Evolutionary conservation across 257 asterid genomes (phyloP).

Genomic region (Plectranthus barbatus): DNA sequence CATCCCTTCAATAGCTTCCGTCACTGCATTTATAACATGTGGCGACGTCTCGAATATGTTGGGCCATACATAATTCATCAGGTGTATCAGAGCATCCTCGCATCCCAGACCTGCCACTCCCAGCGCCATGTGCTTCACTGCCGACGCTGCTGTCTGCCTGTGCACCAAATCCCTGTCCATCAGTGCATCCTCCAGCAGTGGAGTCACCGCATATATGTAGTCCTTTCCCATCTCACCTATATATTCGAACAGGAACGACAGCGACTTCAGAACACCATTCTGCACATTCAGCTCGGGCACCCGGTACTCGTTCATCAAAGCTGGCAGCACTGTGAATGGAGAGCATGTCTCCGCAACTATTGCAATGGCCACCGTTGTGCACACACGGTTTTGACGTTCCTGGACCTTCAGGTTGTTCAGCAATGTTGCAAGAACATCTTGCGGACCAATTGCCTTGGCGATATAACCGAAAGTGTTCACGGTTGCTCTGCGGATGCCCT

Average conservation of each 20-base stretch:
- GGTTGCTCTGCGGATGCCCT: constrained; percentile 89
- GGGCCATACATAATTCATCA: constrained; percentile 85
- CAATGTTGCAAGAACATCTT: constrained; percentile 82
- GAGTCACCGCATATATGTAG: constrained; percentile 87
- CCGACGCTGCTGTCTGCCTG: constrained; percentile 88
- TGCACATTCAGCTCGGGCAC: constrained; percentile 94
- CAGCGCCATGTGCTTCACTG: constrained; percentile 83
- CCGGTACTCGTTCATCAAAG: constrained; percentile 82
- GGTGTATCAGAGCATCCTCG: constrained; percentile 75
- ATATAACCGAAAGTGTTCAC: constrained; percentile 85
- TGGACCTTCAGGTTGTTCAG: constrained; percentile 85
- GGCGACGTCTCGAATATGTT: constrained; percentile 89
- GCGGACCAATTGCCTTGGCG: constrained; percentile 88
- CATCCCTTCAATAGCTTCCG: constrained; percentile 91
- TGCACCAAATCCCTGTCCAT: constrained; percentile 88
- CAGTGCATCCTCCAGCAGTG: constrained; percentile 80
- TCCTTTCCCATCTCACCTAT: constrained; percentile 96
- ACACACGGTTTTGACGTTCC: constrained; percentile 87
- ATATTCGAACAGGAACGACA: constrained; percentile 77
- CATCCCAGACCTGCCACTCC: constrained; percentile 93
- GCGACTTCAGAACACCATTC: constrained; percentile 79
- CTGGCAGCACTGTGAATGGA: constrained; percentile 80
- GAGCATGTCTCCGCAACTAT: constrained; percentile 91
- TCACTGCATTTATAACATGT: constrained; percentile 80
- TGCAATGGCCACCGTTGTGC: constrained; percentile 95